Evolutionary conservation across 768 basidiomycete genomes (phyloP).

Genomic region (Gloeostereum incarnatum): DNA sequence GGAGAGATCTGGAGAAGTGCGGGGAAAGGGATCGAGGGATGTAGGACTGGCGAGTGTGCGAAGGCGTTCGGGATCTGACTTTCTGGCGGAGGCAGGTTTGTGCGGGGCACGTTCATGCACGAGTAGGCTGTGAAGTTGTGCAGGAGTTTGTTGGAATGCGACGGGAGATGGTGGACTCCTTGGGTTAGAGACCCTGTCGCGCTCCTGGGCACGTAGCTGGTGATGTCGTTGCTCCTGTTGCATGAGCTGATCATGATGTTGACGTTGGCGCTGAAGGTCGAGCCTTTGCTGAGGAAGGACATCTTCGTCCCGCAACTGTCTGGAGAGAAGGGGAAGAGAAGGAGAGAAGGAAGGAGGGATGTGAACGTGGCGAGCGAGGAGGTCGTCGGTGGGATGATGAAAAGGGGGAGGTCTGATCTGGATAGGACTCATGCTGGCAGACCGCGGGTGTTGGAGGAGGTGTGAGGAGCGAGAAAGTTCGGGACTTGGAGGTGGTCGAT

Average conservation of each 20-base stretch:
- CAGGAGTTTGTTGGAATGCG: constrained; percentile 1
- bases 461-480: not conserved
- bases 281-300: constrained; percentile 1
- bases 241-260: constrained; percentile 12
- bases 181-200: not conserved
- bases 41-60: too few species aligned
- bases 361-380: constrained; percentile 11
- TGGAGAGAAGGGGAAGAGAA: constrained; percentile 2
- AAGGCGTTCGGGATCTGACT: constrained; percentile 3
- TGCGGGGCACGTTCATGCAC: constrained; percentile 7
- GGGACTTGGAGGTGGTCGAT: not conserved
- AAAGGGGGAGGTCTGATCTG: constrained; percentile 1
- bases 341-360: constrained; percentile 10
- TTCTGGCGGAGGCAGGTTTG: constrained; percentile 5
- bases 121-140: not conserved
- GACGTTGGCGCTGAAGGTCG: constrained; percentile 10
- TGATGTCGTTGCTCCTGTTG: constrained; percentile 12
- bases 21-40: constrained; percentile 7
- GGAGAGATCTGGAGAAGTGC: constrained; percentile 6
- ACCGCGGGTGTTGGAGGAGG: constrained; percentile 2
- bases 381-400: constrained; percentile 2
- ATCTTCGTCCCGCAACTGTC: not conserved
- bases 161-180: too few species aligned
- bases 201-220: constrained; percentile 1
- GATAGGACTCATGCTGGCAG: not conserved